Percentiles rank a stretch among this genome's conserved stretches.
Evolutionary conservation across 2,329 filamentous ascomycete species (phyloP).

Genomic region (Ophiocordyceps unilateralis): DNA sequence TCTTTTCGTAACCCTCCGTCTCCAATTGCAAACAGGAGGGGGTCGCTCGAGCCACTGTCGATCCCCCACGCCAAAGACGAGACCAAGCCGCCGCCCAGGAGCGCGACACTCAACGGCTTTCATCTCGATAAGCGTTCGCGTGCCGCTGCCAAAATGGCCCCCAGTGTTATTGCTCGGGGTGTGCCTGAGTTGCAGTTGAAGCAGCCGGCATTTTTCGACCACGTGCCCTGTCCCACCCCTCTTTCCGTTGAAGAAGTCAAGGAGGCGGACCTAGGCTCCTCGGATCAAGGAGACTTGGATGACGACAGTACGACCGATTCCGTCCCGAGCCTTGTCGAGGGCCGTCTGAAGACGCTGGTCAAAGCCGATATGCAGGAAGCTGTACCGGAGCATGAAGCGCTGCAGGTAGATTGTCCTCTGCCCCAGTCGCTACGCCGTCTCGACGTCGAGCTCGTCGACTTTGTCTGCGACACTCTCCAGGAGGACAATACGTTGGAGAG

Average conservation of each 20-base stretch:
- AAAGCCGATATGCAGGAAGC: slow-evolving; percentile 7
- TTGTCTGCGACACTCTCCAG: slow-evolving; percentile 42
- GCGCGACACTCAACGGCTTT: slow-evolving; percentile 12
- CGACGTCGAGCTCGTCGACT: slow-evolving; percentile 37
- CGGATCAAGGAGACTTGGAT: slow-evolving; percentile 5
- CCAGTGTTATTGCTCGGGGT: slow-evolving; percentile 9
- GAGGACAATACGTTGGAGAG: slow-evolving; percentile 36
- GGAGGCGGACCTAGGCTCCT: slow-evolving; percentile 6
- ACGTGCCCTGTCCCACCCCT: slow-evolving; percentile 11
- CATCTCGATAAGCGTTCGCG: slow-evolving; percentile 18
- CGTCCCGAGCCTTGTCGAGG: neutral
- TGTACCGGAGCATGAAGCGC: slow-evolving; percentile 9
- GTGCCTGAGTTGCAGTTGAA: slow-evolving; percentile 18
- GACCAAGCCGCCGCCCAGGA: slow-evolving; percentile 11
- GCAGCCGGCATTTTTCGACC: slow-evolving; percentile 19
- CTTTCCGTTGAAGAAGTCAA: slow-evolving; percentile 8
- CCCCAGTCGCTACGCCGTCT: slow-evolving; percentile 41
- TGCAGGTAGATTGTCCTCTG: slow-evolving; percentile 16
- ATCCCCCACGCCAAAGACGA: slow-evolving; percentile 12
- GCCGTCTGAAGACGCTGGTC: slow-evolving; percentile 1
- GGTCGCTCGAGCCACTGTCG: slow-evolving; percentile 15
- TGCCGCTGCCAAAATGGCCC: slow-evolving; percentile 10
- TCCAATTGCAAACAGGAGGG: slow-evolving; percentile 12
- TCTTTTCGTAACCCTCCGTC: slow-evolving; percentile 6
- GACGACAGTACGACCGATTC: slow-evolving; percentile 1